Conservation (phyloP, 176 grass and related monocot genomes). For the Olyra latifolia region DNA sequence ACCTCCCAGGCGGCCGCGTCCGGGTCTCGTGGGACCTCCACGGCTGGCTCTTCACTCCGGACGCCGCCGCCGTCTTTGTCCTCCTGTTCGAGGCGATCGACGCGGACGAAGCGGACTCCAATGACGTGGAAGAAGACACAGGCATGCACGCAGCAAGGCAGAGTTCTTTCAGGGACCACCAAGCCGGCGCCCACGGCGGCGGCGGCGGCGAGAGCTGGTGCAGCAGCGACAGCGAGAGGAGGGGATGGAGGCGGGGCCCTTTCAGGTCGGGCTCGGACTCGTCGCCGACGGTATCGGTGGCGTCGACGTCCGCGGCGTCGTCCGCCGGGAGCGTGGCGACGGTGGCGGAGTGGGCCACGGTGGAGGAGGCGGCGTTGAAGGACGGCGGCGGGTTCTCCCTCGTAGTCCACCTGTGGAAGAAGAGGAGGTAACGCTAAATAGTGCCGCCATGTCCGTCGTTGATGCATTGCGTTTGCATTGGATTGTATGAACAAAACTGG, state of each 20-base stretch:
- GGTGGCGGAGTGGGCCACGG: conserved; percentile 36
- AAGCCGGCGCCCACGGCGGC: too few species aligned
- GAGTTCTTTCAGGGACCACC: conserved; percentile 21
- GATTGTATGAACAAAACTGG: not conserved
- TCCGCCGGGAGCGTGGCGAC: conserved; percentile 37
- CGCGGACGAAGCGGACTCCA: not conserved
- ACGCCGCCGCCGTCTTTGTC: conserved; percentile 57
- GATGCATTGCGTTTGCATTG: not conserved
- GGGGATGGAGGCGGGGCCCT: conserved; percentile 34
- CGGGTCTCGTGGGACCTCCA: conserved; percentile 73
- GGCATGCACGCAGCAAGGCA: not conserved
- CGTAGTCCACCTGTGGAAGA: conserved; percentile 44
- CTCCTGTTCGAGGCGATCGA: conserved; percentile 53
- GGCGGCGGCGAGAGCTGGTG: conserved; percentile 26
- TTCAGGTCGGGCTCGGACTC: conserved; percentile 53
- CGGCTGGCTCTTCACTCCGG: conserved; percentile 59
- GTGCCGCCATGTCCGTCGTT: not conserved
- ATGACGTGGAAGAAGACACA: not conserved
- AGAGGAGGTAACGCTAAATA: not conserved
- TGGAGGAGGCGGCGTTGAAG: conserved; percentile 29
- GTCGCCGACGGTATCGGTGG: conserved; percentile 50
- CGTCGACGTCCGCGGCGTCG: conserved; percentile 43
- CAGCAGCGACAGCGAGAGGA: conserved; percentile 34
- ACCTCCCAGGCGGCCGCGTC: conserved; percentile 30
- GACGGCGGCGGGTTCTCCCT: conserved; percentile 40